Evolutionary conservation across 345 rosid genomes (phyloP).

Genomic region (Erodium maritimum): DNA sequence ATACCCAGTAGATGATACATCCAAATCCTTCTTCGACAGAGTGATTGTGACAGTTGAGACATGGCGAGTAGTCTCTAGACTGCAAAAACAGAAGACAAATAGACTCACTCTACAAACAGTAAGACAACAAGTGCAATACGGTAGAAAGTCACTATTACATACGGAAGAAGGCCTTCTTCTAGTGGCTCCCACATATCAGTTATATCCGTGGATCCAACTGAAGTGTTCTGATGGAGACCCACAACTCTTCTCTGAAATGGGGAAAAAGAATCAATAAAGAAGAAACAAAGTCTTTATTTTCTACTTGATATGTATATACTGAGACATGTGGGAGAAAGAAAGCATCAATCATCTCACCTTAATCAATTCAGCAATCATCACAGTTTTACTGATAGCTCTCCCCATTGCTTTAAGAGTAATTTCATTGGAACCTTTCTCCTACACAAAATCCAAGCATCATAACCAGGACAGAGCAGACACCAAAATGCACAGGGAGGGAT

Average conservation of each 20-base stretch:
- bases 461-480: not conserved
- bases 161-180: slow-evolving; percentile 81
- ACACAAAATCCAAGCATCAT: not conserved
- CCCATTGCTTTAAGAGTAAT: slow-evolving; percentile 41
- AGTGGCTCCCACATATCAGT: slow-evolving; percentile 82
- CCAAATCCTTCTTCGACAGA: slow-evolving; percentile 22
- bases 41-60: not conserved
- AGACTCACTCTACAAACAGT: not conserved
- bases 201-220: slow-evolving; percentile 72
- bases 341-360: slow-evolving; percentile 19
- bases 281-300: not conserved
- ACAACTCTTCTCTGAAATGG: slow-evolving; percentile 61
- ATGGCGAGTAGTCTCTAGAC: slow-evolving; percentile 2
- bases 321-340: not conserved
- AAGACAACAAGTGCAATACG: not conserved
- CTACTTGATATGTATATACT: not conserved
- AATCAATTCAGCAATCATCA: slow-evolving; percentile 33
- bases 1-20: slow-evolving; percentile 24
- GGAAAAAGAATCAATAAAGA: not conserved
- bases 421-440: slow-evolving; percentile 34
- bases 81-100: not conserved
- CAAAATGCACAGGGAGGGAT: too few species aligned
- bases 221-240: slow-evolving; percentile 68
- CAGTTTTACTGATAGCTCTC: slow-evolving; percentile 45
- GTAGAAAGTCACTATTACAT: slow-evolving; percentile 11